phyloP scores from a whole-genome alignment of 805 yeast genomes.

The Wickerhamiella qilinensis region DNA sequence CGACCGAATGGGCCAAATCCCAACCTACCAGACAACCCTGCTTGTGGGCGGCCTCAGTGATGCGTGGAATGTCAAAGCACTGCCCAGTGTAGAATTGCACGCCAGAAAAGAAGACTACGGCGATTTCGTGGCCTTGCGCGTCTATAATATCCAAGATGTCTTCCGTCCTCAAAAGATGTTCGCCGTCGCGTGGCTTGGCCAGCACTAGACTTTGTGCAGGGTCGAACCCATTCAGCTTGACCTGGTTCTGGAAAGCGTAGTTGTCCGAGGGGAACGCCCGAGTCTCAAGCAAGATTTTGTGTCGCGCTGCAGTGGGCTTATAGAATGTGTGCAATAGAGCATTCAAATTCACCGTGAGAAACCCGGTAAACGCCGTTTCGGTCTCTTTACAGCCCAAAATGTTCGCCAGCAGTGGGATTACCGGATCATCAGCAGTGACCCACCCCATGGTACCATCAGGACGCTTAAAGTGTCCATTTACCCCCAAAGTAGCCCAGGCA shows the following conservation, averaged over 20 bases:
- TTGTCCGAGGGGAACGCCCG: slow-evolving; percentile 87
- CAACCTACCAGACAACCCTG: slow-evolving; percentile 48
- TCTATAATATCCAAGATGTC: slow-evolving; percentile 44
- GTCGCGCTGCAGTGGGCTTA: slow-evolving; percentile 39
- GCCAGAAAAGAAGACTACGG: slow-evolving; percentile 70
- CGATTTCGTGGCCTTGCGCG: slow-evolving; percentile 41
- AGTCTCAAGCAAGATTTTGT: slow-evolving; percentile 67
- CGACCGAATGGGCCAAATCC: slow-evolving; percentile 93
- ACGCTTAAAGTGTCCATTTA: slow-evolving; percentile 58
- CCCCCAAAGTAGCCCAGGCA: slow-evolving; percentile 74
- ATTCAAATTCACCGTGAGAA: slow-evolving; percentile 70
- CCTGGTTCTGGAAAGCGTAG: slow-evolving; percentile 69
- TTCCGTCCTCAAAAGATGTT: slow-evolving; percentile 41
- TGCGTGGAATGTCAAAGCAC: slow-evolving; percentile 53
- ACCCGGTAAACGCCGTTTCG: slow-evolving; percentile 81
- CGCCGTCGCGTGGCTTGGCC: slow-evolving; percentile 42
- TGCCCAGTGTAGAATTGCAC: slow-evolving; percentile 91
- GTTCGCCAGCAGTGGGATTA: slow-evolving; percentile 50
- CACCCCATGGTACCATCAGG: slow-evolving; percentile 38
- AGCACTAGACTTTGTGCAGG: slow-evolving; percentile 46
- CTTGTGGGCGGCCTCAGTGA: slow-evolving; percentile 49
- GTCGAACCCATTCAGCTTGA: slow-evolving; percentile 38
- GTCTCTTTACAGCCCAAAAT: slow-evolving; percentile 43
- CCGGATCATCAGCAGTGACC: slow-evolving; percentile 74
- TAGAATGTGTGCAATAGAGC: slow-evolving; percentile 59